Evolutionary conservation across 2,329 filamentous ascomycete genomes (phyloP), one percentile per base, ranked within the genome.

Genomic region (Aciculosporium take): DNA sequence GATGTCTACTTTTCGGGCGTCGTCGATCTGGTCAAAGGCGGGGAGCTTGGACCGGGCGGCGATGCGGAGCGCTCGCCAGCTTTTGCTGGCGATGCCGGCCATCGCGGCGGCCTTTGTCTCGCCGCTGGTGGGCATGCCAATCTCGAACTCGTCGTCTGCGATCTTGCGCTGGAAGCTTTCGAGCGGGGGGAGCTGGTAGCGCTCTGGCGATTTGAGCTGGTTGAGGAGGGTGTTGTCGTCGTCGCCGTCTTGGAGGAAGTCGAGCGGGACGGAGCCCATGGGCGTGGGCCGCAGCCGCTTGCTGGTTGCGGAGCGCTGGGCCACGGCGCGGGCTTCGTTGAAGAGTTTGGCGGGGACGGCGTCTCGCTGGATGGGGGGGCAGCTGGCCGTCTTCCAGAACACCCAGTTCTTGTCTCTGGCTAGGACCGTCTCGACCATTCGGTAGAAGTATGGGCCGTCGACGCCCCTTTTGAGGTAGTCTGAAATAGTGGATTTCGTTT

Each of bases 321-420:
- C 79, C 35, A 74, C 68, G 24, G 71, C 66, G 56, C 81, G 82
- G 20, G 87, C 81, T 41, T 78, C 72, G 30, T 79, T 61, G 56
- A 87, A 89, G 36, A 81, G 73, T 23, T 74, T 63, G 1, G 80
- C 71, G 3, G 79, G 71, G 24, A 96, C 72, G 9, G 84, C 67
- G 18, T 82, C 75, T 45, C 76, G 74, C 55, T 88, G 79, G 54
- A 99, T 96, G 5, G 81, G 75, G 20, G 86, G 85, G 57, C 91
- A 98, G 50, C 81, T 85, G 58, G 95, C 87, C 45, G 89, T 81
- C 64, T 99, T 99, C 91, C 91, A 99, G 47, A 87, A 81, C 34
- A 93, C 87, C 93, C 93, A 98, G 57, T 96, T 95, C 67, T 95
- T 96, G 61, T 99, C 91, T 48, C 91, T 75, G 20, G 86, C 85